phyloP scores from a whole-genome alignment of 2,329 filamentous ascomycete genomes.

The Colletotrichum horii region DNA sequence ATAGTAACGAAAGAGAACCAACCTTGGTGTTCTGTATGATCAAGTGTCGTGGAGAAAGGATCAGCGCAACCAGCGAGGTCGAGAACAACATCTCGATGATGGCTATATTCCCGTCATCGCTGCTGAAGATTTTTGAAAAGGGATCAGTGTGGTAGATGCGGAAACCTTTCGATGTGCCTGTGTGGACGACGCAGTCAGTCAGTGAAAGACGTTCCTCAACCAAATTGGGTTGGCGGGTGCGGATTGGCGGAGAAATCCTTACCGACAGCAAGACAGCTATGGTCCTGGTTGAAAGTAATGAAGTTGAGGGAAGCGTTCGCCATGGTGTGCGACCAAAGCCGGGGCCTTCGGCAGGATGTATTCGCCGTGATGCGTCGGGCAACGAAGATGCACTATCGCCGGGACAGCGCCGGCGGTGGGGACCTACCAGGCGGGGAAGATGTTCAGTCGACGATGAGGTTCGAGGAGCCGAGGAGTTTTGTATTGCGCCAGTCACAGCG shows the following conservation, averaged over 20 bases:
- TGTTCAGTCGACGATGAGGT: not conserved
- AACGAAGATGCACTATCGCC: not conserved
- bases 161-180: conserved; percentile 91
- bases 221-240: not conserved
- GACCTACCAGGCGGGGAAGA: not conserved
- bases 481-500: not conserved
- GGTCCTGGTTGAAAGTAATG: conserved; percentile 99
- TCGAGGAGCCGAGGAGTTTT: not conserved
- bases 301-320: conserved; percentile 84
- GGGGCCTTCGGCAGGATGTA: not conserved
- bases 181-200: not conserved
- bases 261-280: conserved; percentile 96
- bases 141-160: conserved; percentile 97
- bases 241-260: conserved; percentile 36
- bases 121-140: conserved; percentile 93
- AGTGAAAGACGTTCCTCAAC: not conserved
- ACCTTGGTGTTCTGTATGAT: conserved; percentile 99
- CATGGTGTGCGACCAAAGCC: conserved; percentile 48
- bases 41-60: conserved; percentile 87
- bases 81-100: conserved; percentile 99
- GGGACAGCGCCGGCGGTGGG: not conserved
- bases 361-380: not conserved
- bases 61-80: conserved; percentile 92
- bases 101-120: conserved; percentile 91
- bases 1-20: conserved; percentile 27